Evolutionary conservation across 1,139 yeast species (phyloP).

Genomic region (Yamadazyma triangularis): DNA sequence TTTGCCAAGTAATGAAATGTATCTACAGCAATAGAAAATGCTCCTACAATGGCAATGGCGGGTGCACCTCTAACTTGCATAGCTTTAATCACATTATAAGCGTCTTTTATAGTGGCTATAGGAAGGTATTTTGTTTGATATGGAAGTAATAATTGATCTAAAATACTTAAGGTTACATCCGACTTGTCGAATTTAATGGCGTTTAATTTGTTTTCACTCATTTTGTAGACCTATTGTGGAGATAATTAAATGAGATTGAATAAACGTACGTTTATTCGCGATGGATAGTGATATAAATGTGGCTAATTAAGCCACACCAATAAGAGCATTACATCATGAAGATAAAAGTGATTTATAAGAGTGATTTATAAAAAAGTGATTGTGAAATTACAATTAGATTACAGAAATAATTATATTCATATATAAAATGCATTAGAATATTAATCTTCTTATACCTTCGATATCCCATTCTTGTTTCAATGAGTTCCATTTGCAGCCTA

Average conservation of each 20-base stretch:
- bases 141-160: constrained; percentile 83
- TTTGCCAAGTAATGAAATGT: constrained; percentile 22
- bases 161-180: constrained; percentile 47
- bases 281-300: no score
- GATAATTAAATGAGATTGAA: not conserved
- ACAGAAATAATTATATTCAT: no score
- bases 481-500: constrained; percentile 68
- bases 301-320: no score
- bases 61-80: constrained; percentile 99
- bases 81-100: constrained; percentile 70
- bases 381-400: no score
- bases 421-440: constrained; percentile 45
- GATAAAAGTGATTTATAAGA: no score
- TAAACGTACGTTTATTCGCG: not conserved
- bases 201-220: constrained; percentile 32
- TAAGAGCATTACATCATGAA: no score
- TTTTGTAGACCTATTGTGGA: no score
- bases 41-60: constrained; percentile 94
- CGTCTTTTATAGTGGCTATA: constrained; percentile 62
- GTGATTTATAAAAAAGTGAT: no score
- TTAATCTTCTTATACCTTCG: constrained; percentile 68
- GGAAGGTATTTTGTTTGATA: constrained; percentile 66
- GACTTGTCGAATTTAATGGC: constrained; percentile 66
- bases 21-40: constrained; percentile 78
- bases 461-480: constrained; percentile 64